phyloP scores from a whole-genome alignment of 2,329 filamentous ascomycete genomes.

The Hypoxylon sp. region DNA sequence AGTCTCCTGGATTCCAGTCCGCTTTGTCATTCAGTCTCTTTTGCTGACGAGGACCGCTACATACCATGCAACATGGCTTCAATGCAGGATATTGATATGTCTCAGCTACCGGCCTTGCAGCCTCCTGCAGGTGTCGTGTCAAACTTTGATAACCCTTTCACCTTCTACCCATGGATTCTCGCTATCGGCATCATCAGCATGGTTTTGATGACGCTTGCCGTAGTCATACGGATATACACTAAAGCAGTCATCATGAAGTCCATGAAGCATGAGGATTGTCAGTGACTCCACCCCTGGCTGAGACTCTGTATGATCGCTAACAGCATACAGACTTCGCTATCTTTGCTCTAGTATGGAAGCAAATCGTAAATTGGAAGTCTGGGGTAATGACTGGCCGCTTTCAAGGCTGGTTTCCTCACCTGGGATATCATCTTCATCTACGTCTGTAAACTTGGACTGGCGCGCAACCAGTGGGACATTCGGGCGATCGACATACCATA shows the following conservation, averaged over 20 bases:
- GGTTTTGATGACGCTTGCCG: conserved; percentile 14
- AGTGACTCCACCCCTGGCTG: background rate
- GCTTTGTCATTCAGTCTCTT: background rate
- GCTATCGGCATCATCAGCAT: conserved; percentile 11
- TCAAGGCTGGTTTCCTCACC: conserved; percentile 9
- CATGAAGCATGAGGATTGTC: conserved; percentile 20
- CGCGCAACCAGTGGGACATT: conserved; percentile 22
- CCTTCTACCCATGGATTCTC: conserved; percentile 22
- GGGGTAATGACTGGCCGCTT: background rate
- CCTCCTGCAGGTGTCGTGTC: conserved; percentile 13
- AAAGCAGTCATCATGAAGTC: conserved; percentile 10
- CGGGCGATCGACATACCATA: conserved; percentile 13
- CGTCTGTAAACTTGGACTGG: conserved; percentile 14
- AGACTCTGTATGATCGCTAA: background rate
- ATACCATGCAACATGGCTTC: conserved; percentile 6
- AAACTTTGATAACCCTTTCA: conserved; percentile 14
- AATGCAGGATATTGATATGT: conserved; percentile 2
- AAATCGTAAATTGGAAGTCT: background rate
- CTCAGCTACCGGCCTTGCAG: conserved; percentile 13
- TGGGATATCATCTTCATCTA: conserved; percentile 23
- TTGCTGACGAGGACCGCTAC: background rate
- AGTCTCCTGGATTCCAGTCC: background rate
- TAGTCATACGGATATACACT: conserved; percentile 11
- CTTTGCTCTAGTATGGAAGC: background rate
- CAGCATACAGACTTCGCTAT: background rate